Conservation (phyloP, 2,329 filamentous ascomycete species). For the Emmonsiellopsis sp. region DNA sequence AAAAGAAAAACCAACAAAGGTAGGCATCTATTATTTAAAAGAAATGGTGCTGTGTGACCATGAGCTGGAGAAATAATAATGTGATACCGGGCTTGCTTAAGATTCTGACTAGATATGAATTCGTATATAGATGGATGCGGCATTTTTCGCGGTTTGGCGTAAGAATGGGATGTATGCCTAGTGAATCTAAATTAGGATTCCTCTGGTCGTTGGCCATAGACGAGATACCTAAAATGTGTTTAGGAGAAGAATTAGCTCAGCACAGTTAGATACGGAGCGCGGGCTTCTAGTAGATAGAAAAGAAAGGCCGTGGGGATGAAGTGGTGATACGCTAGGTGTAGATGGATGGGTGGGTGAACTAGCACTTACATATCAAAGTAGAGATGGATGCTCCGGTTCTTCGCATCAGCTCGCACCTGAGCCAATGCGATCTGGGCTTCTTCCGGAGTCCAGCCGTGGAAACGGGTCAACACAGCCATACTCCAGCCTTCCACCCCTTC, state of each 20-base stretch:
- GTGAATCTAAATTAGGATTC: not conserved
- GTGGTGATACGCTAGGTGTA: not conserved
- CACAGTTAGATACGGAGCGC: not conserved
- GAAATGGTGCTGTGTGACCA: no score
- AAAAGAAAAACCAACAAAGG: no score
- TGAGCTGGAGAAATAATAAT: no score
- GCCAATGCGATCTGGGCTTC: slow-evolving; percentile 5
- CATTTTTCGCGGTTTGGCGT: no score
- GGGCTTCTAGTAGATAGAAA: not conserved
- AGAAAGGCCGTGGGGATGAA: not conserved
- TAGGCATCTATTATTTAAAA: no score
- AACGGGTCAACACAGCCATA: slow-evolving; percentile 10
- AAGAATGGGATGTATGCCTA: no score
- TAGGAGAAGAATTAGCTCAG: not conserved
- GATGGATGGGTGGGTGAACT: not conserved
- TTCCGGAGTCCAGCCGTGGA: slow-evolving; percentile 13
- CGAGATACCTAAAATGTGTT: slow-evolving; percentile 1
- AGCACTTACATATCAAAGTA: slow-evolving; percentile 3
- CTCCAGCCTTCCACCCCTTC: slow-evolving; percentile 15
- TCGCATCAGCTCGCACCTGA: slow-evolving; percentile 5
- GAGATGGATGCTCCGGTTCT: slow-evolving; percentile 6
- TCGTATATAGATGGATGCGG: no score
- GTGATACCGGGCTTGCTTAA: no score
- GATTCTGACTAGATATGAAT: no score
- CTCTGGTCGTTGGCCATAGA: slow-evolving; percentile 7